Evolutionary conservation across 257 asterid genomes (phyloP).

Genomic region (Solanum microdontum): DNA sequence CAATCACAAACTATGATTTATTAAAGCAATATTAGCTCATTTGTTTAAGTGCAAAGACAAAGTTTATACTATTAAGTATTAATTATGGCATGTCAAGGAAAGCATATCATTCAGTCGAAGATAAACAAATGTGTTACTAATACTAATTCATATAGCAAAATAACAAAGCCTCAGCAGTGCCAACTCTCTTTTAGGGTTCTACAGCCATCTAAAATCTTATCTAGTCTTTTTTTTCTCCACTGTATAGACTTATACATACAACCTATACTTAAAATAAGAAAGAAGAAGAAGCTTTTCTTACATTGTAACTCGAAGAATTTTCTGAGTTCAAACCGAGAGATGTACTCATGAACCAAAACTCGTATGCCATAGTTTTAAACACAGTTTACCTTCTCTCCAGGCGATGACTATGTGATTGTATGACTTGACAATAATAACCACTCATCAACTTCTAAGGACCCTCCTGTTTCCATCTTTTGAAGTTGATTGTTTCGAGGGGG

Average conservation of each 20-base stretch:
- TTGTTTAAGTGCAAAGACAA: background rate
- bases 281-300: background rate
- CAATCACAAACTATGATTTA: background rate
- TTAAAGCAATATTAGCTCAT: background rate
- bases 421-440: background rate
- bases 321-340: background rate
- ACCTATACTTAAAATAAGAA: background rate
- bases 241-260: background rate
- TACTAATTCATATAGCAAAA: background rate
- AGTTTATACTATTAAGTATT: background rate
- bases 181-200: background rate
- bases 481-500: constrained; percentile 43
- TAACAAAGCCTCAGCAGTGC: background rate
- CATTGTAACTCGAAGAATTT: background rate
- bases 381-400: background rate
- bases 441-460: constrained; percentile 12
- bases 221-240: background rate
- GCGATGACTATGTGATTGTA: background rate
- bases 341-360: background rate
- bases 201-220: background rate
- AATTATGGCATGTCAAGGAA: background rate
- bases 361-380: background rate
- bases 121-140: background rate
- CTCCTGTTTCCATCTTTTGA: constrained; percentile 28
- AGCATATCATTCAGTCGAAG: background rate